Percentiles rank a stretch among this genome's conserved stretches.
These are phyloP conservation scores for Blastobotrys capitulatus DNA, from an alignment of 1,139 yeast genomes.

Conservation along the genomic window DNA sequence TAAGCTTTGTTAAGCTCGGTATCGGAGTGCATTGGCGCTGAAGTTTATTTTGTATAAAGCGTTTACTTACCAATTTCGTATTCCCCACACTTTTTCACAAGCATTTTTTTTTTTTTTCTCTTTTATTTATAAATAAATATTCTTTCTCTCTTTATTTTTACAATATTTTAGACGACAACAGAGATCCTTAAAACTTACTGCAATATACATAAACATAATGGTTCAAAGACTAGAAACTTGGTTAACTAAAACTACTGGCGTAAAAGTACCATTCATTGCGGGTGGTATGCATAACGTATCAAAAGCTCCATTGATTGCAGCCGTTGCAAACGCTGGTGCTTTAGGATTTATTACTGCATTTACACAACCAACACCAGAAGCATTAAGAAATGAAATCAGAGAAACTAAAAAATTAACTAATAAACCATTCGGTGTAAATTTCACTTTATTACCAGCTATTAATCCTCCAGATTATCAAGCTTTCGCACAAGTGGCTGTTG, in stretches of 20 bases:
- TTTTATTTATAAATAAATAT: not conserved
- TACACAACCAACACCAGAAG: constrained; percentile 32
- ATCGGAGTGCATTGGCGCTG: too few relatives aligned
- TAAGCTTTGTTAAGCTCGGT: too few relatives aligned
- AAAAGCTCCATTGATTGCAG: constrained; percentile 31
- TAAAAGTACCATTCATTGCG: constrained; percentile 34
- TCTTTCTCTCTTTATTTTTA: too few relatives aligned
- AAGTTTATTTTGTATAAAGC: too few relatives aligned
- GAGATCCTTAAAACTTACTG: too few relatives aligned
- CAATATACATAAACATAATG: too few relatives aligned
- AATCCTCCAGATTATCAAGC: constrained; percentile 33
- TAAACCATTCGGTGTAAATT: constrained; percentile 34
- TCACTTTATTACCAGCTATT: constrained; percentile 35
- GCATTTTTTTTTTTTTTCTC: not conserved
- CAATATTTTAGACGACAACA: too few relatives aligned
- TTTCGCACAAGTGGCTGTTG: constrained; percentile 33
- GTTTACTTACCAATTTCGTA: too few relatives aligned
- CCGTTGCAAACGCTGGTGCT: constrained; percentile 36
- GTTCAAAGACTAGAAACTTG: constrained; percentile 25
- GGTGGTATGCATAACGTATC: constrained; percentile 35
- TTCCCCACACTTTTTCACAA: not conserved
- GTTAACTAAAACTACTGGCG: constrained; percentile 32
- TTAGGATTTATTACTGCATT: constrained; percentile 34
- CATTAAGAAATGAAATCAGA: constrained; percentile 29
- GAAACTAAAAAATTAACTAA: constrained; percentile 23